These are phyloP conservation scores for Tirmania nivea DNA, from an alignment of 495 filamentous ascomycete genomes.

Conservation along the genomic window DNA sequence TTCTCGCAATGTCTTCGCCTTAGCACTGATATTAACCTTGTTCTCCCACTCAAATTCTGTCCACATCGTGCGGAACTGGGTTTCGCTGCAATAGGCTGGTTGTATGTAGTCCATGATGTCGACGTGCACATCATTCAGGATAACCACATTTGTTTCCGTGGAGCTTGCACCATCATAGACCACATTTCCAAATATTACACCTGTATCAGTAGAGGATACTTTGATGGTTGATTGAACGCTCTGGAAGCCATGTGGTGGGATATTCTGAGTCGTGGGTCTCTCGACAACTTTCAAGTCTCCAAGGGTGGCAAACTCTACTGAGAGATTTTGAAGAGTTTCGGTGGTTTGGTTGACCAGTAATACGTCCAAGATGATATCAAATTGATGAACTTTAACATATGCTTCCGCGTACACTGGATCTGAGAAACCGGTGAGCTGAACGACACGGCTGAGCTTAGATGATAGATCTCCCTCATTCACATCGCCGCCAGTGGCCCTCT, in stretches of 20 bases:
- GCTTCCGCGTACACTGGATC: constrained; percentile 96
- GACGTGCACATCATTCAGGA: constrained; percentile 94
- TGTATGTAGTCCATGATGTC: constrained; percentile 99
- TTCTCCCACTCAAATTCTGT: constrained; percentile 99
- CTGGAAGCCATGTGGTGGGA: constrained; percentile 86
- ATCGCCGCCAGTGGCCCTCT: constrained; percentile 85
- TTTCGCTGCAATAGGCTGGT: constrained; percentile 88
- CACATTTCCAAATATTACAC: constrained; percentile 98
- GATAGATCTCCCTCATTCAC: constrained; percentile 55
- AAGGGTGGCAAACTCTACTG: constrained; percentile 91
- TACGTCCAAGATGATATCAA: constrained; percentile 95
- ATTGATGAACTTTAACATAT: constrained; percentile 96
- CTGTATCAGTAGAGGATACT: constrained; percentile 93
- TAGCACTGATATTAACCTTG: constrained; percentile 98
- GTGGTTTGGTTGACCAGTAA: constrained; percentile 93
- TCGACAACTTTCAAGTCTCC: constrained; percentile 98
- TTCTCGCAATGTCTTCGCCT: constrained; percentile 75
- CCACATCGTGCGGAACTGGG: constrained; percentile 99
- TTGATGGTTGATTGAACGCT: constrained; percentile 99
- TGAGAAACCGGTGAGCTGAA: constrained; percentile 95
- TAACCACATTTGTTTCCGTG: constrained; percentile 91
- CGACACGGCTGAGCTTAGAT: constrained; percentile 86
- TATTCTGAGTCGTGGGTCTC: constrained; percentile 82
- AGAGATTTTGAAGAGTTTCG: constrained; percentile 90
- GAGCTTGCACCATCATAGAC: constrained; percentile 92